Conservation (phyloP, 257 asterid species). For the Solanum appendiculatum region DNA sequence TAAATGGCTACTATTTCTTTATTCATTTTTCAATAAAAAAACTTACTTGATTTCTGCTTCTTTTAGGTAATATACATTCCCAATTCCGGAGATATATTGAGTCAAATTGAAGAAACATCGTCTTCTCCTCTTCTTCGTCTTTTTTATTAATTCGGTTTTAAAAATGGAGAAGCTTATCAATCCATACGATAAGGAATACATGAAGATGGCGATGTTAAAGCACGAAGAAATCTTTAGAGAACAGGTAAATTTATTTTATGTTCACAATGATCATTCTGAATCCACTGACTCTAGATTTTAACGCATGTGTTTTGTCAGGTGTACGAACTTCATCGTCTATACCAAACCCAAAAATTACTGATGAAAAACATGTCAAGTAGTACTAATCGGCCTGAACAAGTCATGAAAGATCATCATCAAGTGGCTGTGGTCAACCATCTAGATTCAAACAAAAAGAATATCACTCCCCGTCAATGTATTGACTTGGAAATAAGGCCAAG, state of each 20-base stretch:
- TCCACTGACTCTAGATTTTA: neutral
- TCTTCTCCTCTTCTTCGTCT: neutral
- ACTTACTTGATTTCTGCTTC: neutral
- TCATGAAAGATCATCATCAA: conserved; percentile 3
- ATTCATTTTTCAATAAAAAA: neutral
- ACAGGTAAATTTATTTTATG: conserved; percentile 42
- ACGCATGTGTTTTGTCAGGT: conserved; percentile 26
- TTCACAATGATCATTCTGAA: neutral
- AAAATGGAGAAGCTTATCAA: conserved; percentile 64
- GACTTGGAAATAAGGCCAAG: conserved; percentile 21
- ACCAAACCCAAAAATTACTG: conserved; percentile 60
- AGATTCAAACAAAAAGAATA: conserved; percentile 1
- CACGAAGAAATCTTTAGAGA: conserved; percentile 88
- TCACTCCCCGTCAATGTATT: neutral
- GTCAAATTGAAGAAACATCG: neutral
- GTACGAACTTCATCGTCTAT: conserved; percentile 79
- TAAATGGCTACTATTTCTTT: neutral
- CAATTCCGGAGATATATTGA: neutral
- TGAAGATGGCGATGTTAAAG: conserved; percentile 89
- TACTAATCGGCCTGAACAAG: conserved; percentile 1
- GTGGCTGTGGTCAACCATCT: neutral
- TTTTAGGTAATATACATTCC: neutral
- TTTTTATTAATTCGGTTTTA: neutral
- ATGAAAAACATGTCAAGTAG: conserved; percentile 42
- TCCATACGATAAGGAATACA: conserved; percentile 58